These are phyloP conservation scores for Phytopythium ostracodes DNA, from an alignment of 352 stramenopile genomes.

Conservation along the genomic window DNA sequence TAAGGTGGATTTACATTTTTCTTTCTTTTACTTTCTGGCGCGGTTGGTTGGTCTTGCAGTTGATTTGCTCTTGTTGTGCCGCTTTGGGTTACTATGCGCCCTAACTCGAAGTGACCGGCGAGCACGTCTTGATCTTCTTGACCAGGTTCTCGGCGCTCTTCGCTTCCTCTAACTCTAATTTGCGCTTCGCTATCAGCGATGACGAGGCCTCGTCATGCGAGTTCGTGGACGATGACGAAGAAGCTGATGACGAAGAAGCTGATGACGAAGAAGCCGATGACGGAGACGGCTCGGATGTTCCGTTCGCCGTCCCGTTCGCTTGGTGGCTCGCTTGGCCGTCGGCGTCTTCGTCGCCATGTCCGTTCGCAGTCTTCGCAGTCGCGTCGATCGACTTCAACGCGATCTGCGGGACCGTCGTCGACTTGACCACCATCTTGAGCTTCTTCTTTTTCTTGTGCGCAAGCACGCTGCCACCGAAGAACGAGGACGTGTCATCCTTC, in stretches of 20 bases:
- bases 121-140: slow-evolving; percentile 72
- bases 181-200: slow-evolving; percentile 44
- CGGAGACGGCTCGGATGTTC: neutral
- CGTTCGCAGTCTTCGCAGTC: neutral
- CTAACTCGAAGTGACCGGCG: slow-evolving; percentile 67
- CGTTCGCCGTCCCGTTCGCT: neutral
- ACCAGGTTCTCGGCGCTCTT: slow-evolving; percentile 52
- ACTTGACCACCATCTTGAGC: slow-evolving; percentile 78
- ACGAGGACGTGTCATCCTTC: slow-evolving; percentile 42
- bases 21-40: slow-evolving; percentile 12
- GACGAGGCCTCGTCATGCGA: slow-evolving; percentile 13
- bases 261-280: neutral
- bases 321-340: neutral
- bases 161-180: slow-evolving; percentile 53
- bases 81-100: slow-evolving; percentile 16
- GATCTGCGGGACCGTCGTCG: slow-evolving; percentile 47
- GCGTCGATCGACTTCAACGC: neutral
- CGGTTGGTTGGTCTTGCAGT: neutral
- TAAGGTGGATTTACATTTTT: neutral
- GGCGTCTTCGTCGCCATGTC: neutral
- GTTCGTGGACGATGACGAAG: slow-evolving; percentile 3
- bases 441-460: slow-evolving; percentile 39
- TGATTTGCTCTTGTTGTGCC: slow-evolving; percentile 4
- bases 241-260: neutral
- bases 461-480: slow-evolving; percentile 41